These are phyloP conservation scores for Apiospora aurea DNA, from an alignment of 2,329 filamentous ascomycete genomes.

Conservation along the genomic window DNA sequence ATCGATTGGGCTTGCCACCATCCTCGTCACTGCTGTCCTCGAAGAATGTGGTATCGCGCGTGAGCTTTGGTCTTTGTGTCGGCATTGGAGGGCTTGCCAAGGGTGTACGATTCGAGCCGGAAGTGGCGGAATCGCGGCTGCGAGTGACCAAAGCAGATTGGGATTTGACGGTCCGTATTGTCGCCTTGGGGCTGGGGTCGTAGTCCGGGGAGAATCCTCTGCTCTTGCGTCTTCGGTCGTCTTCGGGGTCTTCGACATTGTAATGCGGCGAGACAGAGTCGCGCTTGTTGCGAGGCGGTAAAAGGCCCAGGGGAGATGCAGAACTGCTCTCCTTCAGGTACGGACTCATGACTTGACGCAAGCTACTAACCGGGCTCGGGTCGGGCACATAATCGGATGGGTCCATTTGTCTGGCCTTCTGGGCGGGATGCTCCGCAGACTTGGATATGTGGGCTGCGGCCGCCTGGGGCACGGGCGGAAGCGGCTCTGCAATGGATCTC, in stretches of 20 bases:
- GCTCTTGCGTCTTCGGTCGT: slow-evolving; percentile 34
- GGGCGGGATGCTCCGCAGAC: slow-evolving; percentile 28
- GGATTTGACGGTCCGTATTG: slow-evolving; percentile 69
- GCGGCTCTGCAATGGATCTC: slow-evolving; percentile 82
- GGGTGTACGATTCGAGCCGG: slow-evolving; percentile 33
- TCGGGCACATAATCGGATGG: slow-evolving; percentile 44
- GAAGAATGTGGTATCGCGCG: slow-evolving; percentile 54
- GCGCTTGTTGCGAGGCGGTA: slow-evolving; percentile 36
- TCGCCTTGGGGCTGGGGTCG: slow-evolving; percentile 73
- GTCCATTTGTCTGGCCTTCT: slow-evolving; percentile 1
- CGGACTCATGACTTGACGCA: slow-evolving; percentile 86
- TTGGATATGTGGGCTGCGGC: slow-evolving; percentile 35
- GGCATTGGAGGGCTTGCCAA: slow-evolving; percentile 35
- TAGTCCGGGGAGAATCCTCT: slow-evolving; percentile 77
- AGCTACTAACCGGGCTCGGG: slow-evolving; percentile 76
- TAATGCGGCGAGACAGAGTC: slow-evolving; percentile 30
- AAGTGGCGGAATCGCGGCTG: slow-evolving; percentile 31
- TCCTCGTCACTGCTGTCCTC: slow-evolving; percentile 60
- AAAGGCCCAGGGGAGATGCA: slow-evolving; percentile 30
- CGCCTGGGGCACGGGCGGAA: slow-evolving; percentile 55
- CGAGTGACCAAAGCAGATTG: slow-evolving; percentile 46
- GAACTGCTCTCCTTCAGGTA: slow-evolving; percentile 60
- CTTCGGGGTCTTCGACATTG: slow-evolving; percentile 33
- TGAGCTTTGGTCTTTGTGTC: slow-evolving; percentile 33
- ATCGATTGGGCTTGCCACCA: slow-evolving; percentile 28